phyloP scores from a whole-genome alignment of 176 grass and related monocot species.

The Ensete glaucum region DNA sequence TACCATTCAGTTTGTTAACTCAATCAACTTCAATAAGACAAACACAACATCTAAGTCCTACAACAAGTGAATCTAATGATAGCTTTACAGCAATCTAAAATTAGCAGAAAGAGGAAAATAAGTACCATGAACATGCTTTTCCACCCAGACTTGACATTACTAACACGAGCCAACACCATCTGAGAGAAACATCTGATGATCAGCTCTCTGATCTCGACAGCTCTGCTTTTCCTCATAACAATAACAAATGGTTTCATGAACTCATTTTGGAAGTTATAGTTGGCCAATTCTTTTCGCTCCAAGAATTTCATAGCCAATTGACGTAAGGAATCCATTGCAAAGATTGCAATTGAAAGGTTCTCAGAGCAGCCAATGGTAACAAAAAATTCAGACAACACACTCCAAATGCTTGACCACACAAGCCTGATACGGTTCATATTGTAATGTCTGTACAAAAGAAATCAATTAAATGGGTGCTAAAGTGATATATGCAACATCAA shows the following conservation, averaged over 20 bases:
- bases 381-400: conserved; percentile 95
- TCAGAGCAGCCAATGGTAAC: conserved; percentile 97
- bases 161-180: conserved; percentile 24
- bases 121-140: conserved; percentile 20
- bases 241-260: conserved; percentile 99
- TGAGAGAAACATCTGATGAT: conserved; percentile 98
- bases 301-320: conserved; percentile 98
- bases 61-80: conserved; percentile 2
- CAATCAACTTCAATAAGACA: background rate
- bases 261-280: conserved; percentile 99
- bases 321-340: conserved; percentile 98
- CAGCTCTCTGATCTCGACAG: conserved; percentile 97
- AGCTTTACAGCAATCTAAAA: background rate
- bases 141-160: conserved; percentile 8
- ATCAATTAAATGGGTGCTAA: conserved; percentile 9
- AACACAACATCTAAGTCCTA: conserved; percentile 8
- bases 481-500: too few relatives aligned
- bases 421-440: conserved; percentile 99
- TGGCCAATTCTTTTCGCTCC: conserved; percentile 85
- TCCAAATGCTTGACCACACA: conserved; percentile 99
- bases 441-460: conserved; percentile 62
- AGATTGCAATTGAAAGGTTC: conserved; percentile 96
- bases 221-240: conserved; percentile 98
- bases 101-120: conserved; percentile 15
- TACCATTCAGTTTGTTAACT: conserved; percentile 8